Evolutionary conservation across 306 rosid genomes (phyloP), one percentile per base, ranked within the genome.

Genomic region (Gynostemma pentaphyllum): DNA sequence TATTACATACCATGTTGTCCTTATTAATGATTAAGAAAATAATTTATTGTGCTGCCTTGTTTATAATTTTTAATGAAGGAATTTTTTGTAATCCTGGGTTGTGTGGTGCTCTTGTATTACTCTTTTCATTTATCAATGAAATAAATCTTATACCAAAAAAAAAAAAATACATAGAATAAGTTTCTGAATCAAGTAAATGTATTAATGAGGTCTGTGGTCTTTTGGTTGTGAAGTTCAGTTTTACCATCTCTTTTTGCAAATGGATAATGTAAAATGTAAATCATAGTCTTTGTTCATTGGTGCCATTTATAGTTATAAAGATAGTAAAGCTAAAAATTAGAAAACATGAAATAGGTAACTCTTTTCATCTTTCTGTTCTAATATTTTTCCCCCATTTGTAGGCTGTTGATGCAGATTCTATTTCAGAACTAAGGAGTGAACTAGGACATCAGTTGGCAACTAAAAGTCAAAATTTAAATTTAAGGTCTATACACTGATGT

Each of bases 361-460:
- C 10, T 18, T 56, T 34, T 28, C 11, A 32, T 56, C 61, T 23
- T n/a, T n/a, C n/a, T n/a, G n/a, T n/a, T 12, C 55, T 46, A n/a
- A 64, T 52, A 48, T 64, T 44, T 71, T 34, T 32, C 44, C 37
- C 57, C 23, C 53, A 14, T 61, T 66, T 74, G 68, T 70, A 88
- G 98, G 96, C 96, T 76, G 85, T 88, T 60, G 27, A 82, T 74
- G 92, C 81, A 16, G 95, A 88, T 62, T 54, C 82, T 54, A 40
- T 88, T 70, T 76, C 95, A 11, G 70, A 72, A 74, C 61, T 91
- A 61, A 85, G 95, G 73, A 91, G 96, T 82, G 96, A 85, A 70
- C 71, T 91, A 48, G 98, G 96, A 69, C 75, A 88, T 49, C 98
- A 85, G 19, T 70, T 88, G 69, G 98, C 98, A 64, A 77, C 52